Conservation (phyloP, 805 yeast species). For the Yarrowia osloensis region DNA sequence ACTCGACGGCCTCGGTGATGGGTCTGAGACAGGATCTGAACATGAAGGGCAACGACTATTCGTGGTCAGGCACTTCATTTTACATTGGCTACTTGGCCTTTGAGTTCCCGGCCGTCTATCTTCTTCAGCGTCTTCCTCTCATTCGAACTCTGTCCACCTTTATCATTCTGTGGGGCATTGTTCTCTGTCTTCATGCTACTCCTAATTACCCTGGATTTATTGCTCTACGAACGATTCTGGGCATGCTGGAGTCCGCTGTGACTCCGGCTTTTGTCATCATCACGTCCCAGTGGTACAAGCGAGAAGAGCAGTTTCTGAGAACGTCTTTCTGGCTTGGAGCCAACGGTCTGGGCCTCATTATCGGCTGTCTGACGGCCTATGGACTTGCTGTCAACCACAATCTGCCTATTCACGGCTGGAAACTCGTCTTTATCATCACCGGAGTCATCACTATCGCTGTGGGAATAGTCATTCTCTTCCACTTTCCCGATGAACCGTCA, state of each 20-base stretch:
- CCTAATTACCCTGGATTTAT: constrained; percentile 9
- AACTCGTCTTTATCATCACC: constrained; percentile 11
- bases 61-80: background rate
- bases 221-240: constrained; percentile 1
- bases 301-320: constrained; percentile 13
- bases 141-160: background rate
- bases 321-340: constrained; percentile 7
- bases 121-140: background rate
- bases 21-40: background rate
- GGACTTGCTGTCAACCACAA: background rate
- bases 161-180: constrained; percentile 6
- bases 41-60: constrained; percentile 7
- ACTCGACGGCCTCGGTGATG: background rate
- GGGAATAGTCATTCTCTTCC: background rate
- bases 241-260: constrained; percentile 3
- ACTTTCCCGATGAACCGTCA: background rate
- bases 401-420: constrained; percentile 3
- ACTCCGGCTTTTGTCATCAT: constrained; percentile 5
- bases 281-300: constrained; percentile 10
- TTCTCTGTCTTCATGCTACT: constrained; percentile 7
- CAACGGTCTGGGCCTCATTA: background rate
- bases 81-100: background rate
- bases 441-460: constrained; percentile 6
- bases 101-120: constrained; percentile 3
- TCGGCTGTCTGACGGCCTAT: constrained; percentile 3